Evolutionary conservation across 2,329 filamentous ascomycete species (phyloP), one percentile per base, ranked within the genome.

Genomic region (Penicillium sp.): DNA sequence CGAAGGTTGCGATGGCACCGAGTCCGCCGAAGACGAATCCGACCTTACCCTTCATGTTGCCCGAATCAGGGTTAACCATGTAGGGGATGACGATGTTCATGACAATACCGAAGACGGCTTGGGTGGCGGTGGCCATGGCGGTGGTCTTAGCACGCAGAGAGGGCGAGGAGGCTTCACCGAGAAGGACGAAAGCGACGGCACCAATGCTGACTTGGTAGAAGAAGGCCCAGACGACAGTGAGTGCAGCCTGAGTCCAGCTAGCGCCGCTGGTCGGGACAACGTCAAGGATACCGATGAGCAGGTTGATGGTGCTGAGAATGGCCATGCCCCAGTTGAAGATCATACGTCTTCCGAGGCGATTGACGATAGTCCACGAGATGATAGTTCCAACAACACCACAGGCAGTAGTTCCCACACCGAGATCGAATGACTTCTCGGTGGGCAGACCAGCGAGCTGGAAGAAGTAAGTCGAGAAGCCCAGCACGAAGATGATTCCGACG

Each of bases 161-260:
- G 12, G 44, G 44, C 22, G 44, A 26, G 22, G 44, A 47, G 5
- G 44, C 26, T 28, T 83, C 83, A 4, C 81, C 81, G 1, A 82
- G 76, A 45, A 82, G 75, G 37, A 79, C 78, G 37, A 84, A 85
- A 53, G 70, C 74, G 53, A 79, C 71, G 15, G 76, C 73, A 1
- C 79, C 79, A 51, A 80, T 73, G 0, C 73, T 78, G 57, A 74
- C 59, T 30, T 75, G 74, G 65, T 80, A 80, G 22, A 79, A 67
- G 54, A 79, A 75, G 0, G 75, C 72, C 57, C 75, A 79, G 30
- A 79, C 65, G 9, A 79, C 72, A 8, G 73, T 76, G 33, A 71
- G 65, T 4, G 73, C 67, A 0, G 72, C 73, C 64, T 79, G 76
- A 0, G 71, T 71, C 75, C 73, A 78, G 51, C 44, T 47, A 17